Evolutionary conservation across 306 rosid genomes (phyloP).

Genomic region (Casuarina equisetifolia): DNA sequence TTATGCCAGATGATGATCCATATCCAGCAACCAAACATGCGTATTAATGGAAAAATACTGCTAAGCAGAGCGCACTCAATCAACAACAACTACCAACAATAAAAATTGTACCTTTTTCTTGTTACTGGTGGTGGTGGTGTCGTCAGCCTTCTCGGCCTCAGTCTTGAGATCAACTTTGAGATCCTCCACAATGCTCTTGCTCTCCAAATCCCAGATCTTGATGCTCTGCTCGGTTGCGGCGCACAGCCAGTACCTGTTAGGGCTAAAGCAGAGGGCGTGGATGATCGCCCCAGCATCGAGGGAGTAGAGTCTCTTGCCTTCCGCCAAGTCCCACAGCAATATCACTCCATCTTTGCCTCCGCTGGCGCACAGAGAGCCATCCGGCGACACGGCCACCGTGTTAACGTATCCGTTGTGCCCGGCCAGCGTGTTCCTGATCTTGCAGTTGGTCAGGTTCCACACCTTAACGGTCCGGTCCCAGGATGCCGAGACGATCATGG

Average conservation of each 20-base stretch:
- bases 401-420: constrained; percentile 86
- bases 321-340: constrained; percentile 93
- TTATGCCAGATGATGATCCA: background rate
- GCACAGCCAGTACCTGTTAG: constrained; percentile 97
- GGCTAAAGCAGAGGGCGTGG: constrained; percentile 88
- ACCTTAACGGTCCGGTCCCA: constrained; percentile 78
- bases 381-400: constrained; percentile 97
- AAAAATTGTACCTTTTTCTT: constrained; percentile 69
- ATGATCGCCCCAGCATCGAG: constrained; percentile 83
- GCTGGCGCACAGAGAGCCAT: constrained; percentile 87
- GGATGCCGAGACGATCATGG: constrained; percentile 84
- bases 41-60: background rate
- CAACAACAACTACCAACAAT: background rate
- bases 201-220: constrained; percentile 99
- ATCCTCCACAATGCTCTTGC: constrained; percentile 91
- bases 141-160: constrained; percentile 78
- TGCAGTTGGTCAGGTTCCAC: constrained; percentile 85
- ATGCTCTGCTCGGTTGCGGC: constrained; percentile 95
- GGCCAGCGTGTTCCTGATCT: constrained; percentile 64
- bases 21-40: background rate
- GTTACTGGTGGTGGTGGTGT: constrained; percentile 36
- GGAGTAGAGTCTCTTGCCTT: constrained; percentile 82
- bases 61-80: background rate
- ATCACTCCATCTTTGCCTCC: constrained; percentile 95
- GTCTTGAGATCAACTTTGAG: constrained; percentile 83